A percentile compares a stretch with the other conserved stretches of the same genome.
phyloP scores from a whole-genome alignment of 1,139 yeast species.

The Sugiyamaella pinicola region DNA sequence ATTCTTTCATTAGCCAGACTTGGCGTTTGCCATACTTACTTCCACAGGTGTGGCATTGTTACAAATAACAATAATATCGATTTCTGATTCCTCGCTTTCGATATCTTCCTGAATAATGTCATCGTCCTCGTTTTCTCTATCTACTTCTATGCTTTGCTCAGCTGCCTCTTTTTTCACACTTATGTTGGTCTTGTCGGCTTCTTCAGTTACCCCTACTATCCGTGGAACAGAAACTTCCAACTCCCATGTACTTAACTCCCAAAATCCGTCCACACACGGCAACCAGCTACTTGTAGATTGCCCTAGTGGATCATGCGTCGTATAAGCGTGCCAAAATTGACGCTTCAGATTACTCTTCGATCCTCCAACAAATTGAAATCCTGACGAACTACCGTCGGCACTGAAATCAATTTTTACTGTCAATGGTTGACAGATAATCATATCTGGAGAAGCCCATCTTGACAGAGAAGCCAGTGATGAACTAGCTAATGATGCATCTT shows the following conservation, averaged over 20 bases:
- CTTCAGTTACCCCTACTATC: constrained; percentile 51
- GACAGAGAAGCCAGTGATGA: constrained; percentile 32
- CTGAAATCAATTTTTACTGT: constrained; percentile 70
- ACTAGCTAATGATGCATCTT: constrained; percentile 39
- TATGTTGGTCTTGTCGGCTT: constrained; percentile 50
- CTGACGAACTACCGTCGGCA: constrained; percentile 67
- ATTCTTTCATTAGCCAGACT: neutral
- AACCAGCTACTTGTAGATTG: constrained; percentile 93
- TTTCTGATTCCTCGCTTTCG: constrained; percentile 49
- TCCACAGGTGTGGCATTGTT: constrained; percentile 65
- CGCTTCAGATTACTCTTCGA: constrained; percentile 41
- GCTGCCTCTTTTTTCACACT: constrained; percentile 10
- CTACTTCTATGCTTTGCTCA: neutral
- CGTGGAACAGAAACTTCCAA: constrained; percentile 80
- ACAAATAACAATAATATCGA: constrained; percentile 71
- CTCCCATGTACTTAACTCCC: constrained; percentile 94
- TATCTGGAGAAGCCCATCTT: constrained; percentile 22
- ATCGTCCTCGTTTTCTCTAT: constrained; percentile 39
- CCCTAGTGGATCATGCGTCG: constrained; percentile 75
- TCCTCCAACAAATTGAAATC: constrained; percentile 72
- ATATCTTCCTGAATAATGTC: constrained; percentile 32
- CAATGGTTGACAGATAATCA: constrained; percentile 54
- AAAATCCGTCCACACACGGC: constrained; percentile 88
- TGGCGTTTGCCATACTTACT: constrained; percentile 37
- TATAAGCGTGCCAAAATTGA: constrained; percentile 79